These are phyloP conservation scores for Starmerella riodocensis DNA, from an alignment of 805 yeast species.

Conservation along the genomic window DNA sequence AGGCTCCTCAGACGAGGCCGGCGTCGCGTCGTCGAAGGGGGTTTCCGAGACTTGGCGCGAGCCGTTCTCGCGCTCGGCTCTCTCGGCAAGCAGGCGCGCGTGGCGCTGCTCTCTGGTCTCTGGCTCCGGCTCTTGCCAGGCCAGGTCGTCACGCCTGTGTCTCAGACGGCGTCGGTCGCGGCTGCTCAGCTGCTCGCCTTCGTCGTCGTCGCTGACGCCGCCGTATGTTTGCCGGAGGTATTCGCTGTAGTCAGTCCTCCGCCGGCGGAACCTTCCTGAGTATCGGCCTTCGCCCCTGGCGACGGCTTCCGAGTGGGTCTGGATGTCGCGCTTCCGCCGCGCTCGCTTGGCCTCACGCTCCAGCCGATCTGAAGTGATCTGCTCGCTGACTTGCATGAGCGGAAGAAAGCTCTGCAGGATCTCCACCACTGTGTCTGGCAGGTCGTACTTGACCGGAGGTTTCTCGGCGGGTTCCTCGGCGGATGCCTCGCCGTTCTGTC, in stretches of 20 bases:
- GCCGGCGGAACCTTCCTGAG: constrained; percentile 14
- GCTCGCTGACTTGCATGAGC: constrained; percentile 14
- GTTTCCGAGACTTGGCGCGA: background rate
- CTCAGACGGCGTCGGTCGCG: constrained; percentile 12
- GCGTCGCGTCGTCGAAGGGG: too few relatives aligned
- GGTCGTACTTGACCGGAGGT: constrained; percentile 7
- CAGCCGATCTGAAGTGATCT: constrained; percentile 14
- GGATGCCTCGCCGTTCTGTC: background rate
- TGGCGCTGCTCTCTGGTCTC: constrained; percentile 20
- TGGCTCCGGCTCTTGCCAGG: constrained; percentile 17
- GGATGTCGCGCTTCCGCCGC: constrained; percentile 16
- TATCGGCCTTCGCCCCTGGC: constrained; percentile 24
- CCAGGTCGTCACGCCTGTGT: constrained; percentile 10
- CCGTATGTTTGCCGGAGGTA: constrained; percentile 9
- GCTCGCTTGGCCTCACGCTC: constrained; percentile 16
- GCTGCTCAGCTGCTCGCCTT: constrained; percentile 2
- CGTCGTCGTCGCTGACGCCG: constrained; percentile 7
- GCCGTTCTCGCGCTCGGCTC: constrained; percentile 9
- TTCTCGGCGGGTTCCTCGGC: background rate
- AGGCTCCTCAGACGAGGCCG: too few relatives aligned
- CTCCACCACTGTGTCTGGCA: constrained; percentile 18
- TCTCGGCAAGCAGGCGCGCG: constrained; percentile 17
- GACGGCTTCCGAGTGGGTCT: constrained; percentile 17
- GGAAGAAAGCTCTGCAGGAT: constrained; percentile 17
- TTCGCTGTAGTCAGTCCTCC: constrained; percentile 13